These are phyloP conservation scores for Verticillium tricorpus DNA, from an alignment of 2,329 filamentous ascomycete genomes.

Conservation along the genomic window DNA sequence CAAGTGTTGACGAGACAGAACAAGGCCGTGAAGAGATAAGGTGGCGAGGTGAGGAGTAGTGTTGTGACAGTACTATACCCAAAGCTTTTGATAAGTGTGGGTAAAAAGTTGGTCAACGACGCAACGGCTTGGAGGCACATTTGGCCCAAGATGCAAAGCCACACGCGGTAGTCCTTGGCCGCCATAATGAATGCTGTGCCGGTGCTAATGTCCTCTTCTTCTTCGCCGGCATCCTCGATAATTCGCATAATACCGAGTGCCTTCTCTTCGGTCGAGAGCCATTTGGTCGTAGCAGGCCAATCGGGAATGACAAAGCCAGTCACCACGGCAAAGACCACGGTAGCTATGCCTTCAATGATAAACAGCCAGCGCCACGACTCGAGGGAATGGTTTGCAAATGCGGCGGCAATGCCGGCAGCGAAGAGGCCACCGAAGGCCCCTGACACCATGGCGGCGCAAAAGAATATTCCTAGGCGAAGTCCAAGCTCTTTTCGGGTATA, in stretches of 20 bases:
- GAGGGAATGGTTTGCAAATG: constrained; percentile 24
- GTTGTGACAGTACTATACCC: constrained; percentile 21
- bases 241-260: constrained; percentile 11
- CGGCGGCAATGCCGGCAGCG: constrained; percentile 18
- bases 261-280: constrained; percentile 13
- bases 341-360: constrained; percentile 39
- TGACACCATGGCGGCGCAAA: constrained; percentile 25
- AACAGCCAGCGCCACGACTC: constrained; percentile 49
- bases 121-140: constrained; percentile 23
- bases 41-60: constrained; percentile 22
- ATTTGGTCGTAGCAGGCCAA: constrained; percentile 13
- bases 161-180: constrained; percentile 19
- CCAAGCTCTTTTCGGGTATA: constrained; percentile 13
- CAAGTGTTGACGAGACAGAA: constrained; percentile 23
- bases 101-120: constrained; percentile 25
- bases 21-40: constrained; percentile 21
- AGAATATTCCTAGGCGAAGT: constrained; percentile 12
- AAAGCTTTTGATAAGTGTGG: constrained; percentile 22
- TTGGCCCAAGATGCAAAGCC: constrained; percentile 21
- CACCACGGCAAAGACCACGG: constrained; percentile 10
- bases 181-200: constrained; percentile 20
- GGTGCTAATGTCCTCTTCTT: constrained; percentile 16
- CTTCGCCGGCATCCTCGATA: constrained; percentile 13
- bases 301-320: constrained; percentile 10
- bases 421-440: constrained; percentile 25